Conservation (phyloP, 1,284 basidiomycete species). For the Moesziomyces sp. region DNA sequence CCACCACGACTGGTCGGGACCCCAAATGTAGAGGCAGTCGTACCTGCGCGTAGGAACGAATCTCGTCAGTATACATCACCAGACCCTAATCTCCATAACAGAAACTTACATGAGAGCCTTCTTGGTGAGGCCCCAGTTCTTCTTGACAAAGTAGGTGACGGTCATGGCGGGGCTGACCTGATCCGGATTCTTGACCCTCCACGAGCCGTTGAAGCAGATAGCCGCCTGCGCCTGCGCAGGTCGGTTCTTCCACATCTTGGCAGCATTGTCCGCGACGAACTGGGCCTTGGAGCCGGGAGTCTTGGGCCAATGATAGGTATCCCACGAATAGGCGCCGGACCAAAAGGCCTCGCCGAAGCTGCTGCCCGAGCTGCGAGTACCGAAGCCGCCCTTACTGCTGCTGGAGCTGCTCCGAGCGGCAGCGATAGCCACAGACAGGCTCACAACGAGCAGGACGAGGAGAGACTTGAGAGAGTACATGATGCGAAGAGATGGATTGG, state of each 20-base stretch:
- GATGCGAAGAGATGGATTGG: no score
- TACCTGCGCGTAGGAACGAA: no score
- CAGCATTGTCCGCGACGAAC: background rate
- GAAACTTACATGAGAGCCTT: constrained; percentile 9
- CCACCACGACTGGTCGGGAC: no score
- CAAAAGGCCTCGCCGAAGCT: constrained; percentile 2
- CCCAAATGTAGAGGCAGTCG: no score
- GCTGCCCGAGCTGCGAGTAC: no score
- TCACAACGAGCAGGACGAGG: background rate
- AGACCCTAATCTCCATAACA: background rate
- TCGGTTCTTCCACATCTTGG: constrained; percentile 14
- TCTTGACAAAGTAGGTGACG: constrained; percentile 8
- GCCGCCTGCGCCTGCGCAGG: constrained; percentile 8
- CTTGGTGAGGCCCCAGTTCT: background rate
- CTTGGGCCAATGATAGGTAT: constrained; percentile 1
- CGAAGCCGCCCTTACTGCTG: no score
- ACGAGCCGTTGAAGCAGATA: constrained; percentile 9
- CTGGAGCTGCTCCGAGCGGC: background rate
- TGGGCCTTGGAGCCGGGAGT: constrained; percentile 6
- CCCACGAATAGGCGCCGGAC: constrained; percentile 2
- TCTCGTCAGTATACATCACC: no score
- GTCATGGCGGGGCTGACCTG: constrained; percentile 7
- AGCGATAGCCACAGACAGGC: background rate
- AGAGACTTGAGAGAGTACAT: background rate
- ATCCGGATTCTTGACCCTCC: constrained; percentile 13